phyloP scores from a whole-genome alignment of 306 rosid species.

The Carpinus viminea region DNA sequence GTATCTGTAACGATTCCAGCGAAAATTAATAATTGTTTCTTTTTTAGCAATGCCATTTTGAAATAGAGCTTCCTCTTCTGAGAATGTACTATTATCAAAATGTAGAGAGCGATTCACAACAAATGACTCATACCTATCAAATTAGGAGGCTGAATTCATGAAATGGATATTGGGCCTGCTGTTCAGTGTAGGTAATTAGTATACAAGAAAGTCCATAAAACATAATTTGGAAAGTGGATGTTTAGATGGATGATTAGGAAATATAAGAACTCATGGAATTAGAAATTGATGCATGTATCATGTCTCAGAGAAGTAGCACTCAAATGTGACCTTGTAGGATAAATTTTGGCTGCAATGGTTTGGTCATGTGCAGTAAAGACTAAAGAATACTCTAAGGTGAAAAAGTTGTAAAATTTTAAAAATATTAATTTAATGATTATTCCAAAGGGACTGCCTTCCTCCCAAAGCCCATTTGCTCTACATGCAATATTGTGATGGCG shows the following conservation, averaged over 20 bases:
- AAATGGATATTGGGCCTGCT: background rate
- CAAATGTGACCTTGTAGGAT: background rate
- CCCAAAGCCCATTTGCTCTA: background rate
- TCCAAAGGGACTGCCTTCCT: background rate
- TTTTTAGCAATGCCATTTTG: background rate
- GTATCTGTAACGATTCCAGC: background rate
- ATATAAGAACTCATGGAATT: background rate
- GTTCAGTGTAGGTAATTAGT: too few relatives aligned
- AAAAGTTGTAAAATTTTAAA: background rate
- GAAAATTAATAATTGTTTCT: background rate
- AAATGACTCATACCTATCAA: too few relatives aligned
- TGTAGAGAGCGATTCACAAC: too few relatives aligned
- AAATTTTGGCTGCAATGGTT: background rate
- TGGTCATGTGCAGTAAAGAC: too few relatives aligned
- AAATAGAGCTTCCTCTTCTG: background rate
- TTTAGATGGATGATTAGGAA: background rate
- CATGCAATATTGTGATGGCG: background rate
- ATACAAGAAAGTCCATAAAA: background rate
- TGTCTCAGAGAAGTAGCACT: background rate
- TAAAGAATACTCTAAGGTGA: background rate
- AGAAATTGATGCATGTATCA: background rate
- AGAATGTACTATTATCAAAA: background rate
- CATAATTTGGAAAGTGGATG: background rate
- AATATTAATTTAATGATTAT: background rate
- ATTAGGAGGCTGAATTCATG: too few relatives aligned